Evolutionary conservation across 1,284 basidiomycete species (phyloP), one percentile per base, ranked within the genome.

Genomic region (Phellinidium pouzarii): DNA sequence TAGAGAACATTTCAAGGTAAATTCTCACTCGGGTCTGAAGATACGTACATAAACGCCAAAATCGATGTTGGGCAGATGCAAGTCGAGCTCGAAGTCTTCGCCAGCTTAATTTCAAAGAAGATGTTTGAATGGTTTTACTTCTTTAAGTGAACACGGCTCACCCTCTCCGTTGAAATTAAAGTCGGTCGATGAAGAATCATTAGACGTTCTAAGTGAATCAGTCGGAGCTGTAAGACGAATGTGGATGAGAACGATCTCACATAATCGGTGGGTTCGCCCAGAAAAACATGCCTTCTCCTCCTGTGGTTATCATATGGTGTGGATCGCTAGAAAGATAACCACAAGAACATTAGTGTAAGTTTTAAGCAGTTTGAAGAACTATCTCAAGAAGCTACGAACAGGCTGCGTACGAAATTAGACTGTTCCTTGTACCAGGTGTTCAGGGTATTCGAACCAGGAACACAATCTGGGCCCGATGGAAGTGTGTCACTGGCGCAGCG

Each of bases 141-240:
- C 26, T 45, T 37, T n/a, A 44, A 23, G 19, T 2, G 22, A 29
- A 11, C n/a, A 50, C 41, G 50, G 38, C 56, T n/a, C 27, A 74
- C 75, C 73, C 70, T 76, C 68, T 0, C 78, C 79, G 50, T 80
- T 75, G 63, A 75, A 79, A 57, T 79, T 78, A 61, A 76, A 78
- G 58, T 80, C 78, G 26, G 71, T 73, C 44, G 71, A 65, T 17
- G 70, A 68, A 1, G 64, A 62, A 5, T 71, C 69, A 55, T 76
- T 66, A 54, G 64, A 68, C 74, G 72, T 76, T 53, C 66, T 68
- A 25, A 14, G 42, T 34, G 20, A 31, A 53, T 17, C n/a, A 9
- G 23, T 8, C 11, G 38, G 25, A 11, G 12, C 9, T 7, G 43
- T 5, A 11, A 29, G 38, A 20, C 25, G 17, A 36, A 22, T 22